A percentile compares a stretch with the other conserved stretches of the same genome.
phyloP scores from a whole-genome alignment of 1,139 yeast species.

The Sugiyamaella grinbergsii region DNA sequence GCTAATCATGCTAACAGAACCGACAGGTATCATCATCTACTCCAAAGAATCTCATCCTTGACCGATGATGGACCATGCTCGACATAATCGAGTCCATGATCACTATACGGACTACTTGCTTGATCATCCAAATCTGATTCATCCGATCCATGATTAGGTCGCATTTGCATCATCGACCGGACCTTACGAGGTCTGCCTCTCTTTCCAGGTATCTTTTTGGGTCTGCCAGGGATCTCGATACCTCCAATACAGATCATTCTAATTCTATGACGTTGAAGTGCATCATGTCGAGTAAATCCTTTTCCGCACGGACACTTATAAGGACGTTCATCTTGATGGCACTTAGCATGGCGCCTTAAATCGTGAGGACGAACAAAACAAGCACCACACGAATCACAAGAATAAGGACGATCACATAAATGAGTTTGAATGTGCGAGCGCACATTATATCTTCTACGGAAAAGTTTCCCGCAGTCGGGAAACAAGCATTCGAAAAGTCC shows the following conservation, averaged over 20 bases:
- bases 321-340: slow-evolving; percentile 71
- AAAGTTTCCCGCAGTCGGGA: slow-evolving; percentile 78
- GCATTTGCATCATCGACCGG: slow-evolving; percentile 23
- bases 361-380: slow-evolving; percentile 91
- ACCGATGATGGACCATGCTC: slow-evolving; percentile 16
- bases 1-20: too few relatives aligned
- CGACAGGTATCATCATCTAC: slow-evolving; percentile 20
- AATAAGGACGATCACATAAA: slow-evolving; percentile 85
- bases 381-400: slow-evolving; percentile 60
- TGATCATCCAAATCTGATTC: slow-evolving; percentile 32
- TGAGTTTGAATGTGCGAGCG: slow-evolving; percentile 97
- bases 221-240: slow-evolving; percentile 45
- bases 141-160: slow-evolving; percentile 20
- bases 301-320: slow-evolving; percentile 89
- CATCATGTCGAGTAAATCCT: slow-evolving; percentile 86
- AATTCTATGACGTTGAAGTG: slow-evolving; percentile 76
- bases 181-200: slow-evolving; percentile 39
- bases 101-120: slow-evolving; percentile 25
- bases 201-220: slow-evolving; percentile 38
- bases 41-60: slow-evolving; percentile 21
- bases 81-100: slow-evolving; percentile 22
- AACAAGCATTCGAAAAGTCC: slow-evolving; percentile 68
- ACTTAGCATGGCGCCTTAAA: slow-evolving; percentile 83
- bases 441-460: slow-evolving; percentile 89
- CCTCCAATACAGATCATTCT: slow-evolving; percentile 82